These are phyloP conservation scores for Lablab purpureus DNA, from an alignment of 306 rosid species.

Conservation along the genomic window DNA sequence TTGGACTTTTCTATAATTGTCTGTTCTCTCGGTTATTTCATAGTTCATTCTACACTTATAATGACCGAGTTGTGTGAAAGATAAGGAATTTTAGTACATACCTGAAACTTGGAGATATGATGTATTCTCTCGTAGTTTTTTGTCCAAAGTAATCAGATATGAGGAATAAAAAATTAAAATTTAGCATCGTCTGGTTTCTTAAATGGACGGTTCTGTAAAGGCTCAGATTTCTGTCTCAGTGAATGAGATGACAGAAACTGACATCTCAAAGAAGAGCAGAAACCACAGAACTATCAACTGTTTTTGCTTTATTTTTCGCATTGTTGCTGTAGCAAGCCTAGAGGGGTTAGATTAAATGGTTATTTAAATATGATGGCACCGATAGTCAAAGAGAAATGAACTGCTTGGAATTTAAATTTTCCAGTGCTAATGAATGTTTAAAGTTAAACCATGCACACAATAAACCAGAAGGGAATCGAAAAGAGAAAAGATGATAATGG, in stretches of 20 bases:
- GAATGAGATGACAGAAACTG: neutral
- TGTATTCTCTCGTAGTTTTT: conserved; percentile 11
- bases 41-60: conserved; percentile 22
- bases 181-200: neutral
- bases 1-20: conserved; percentile 16
- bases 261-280: neutral
- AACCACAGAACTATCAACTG: neutral
- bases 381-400: neutral
- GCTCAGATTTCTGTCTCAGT: neutral
- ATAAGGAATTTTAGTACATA: conserved; percentile 9
- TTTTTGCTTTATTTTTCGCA: conserved; percentile 11
- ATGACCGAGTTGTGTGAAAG: conserved; percentile 27
- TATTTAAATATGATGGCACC: conserved; percentile 8
- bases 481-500: neutral
- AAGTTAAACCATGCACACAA: neutral
- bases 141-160: neutral
- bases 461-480: neutral
- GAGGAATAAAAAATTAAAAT: neutral
- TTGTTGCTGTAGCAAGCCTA: neutral
- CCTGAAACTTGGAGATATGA: neutral
- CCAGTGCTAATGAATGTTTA: neutral
- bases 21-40: conserved; percentile 1
- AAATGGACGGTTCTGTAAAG: neutral
- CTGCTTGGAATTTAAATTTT: neutral
- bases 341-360: conserved; percentile 21